Evolutionary conservation across 768 basidiomycete species (phyloP).

Genomic region (Mycena belliarum): DNA sequence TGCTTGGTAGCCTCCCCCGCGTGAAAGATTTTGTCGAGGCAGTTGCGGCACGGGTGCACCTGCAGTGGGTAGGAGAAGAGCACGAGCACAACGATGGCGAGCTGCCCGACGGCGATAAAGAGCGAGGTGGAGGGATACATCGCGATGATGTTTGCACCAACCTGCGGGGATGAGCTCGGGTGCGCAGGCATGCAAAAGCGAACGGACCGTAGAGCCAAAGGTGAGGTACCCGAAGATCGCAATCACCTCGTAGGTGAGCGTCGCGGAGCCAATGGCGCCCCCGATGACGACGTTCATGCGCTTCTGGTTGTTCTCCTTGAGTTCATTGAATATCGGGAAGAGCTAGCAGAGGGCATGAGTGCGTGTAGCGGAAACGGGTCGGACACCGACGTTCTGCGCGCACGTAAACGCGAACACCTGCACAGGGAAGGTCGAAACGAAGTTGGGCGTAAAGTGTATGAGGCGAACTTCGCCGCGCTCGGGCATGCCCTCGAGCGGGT

Average conservation of each 20-base stretch:
- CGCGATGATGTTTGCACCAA: slow-evolving; percentile 90
- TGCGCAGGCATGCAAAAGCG: slow-evolving; percentile 15
- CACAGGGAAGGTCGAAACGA: slow-evolving; percentile 87
- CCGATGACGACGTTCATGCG: slow-evolving; percentile 89
- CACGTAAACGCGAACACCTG: slow-evolving; percentile 94
- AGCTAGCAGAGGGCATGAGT: slow-evolving; percentile 48
- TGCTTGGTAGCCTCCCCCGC: slow-evolving; percentile 37
- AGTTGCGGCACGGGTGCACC: slow-evolving; percentile 90
- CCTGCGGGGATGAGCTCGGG: slow-evolving; percentile 72
- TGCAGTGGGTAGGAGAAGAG: slow-evolving; percentile 94
- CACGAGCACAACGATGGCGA: slow-evolving; percentile 90
- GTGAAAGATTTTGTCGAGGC: slow-evolving; percentile 87
- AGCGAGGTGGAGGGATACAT: slow-evolving; percentile 92
- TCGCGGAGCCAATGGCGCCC: slow-evolving; percentile 82
- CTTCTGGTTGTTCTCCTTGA: slow-evolving; percentile 74
- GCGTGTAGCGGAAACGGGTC: slow-evolving; percentile 4
- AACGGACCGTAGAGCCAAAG: slow-evolving; percentile 78
- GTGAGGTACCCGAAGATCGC: slow-evolving; percentile 90
- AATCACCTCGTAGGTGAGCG: slow-evolving; percentile 85
- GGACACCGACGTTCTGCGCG: slow-evolving; percentile 85
- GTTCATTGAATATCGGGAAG: slow-evolving; percentile 93
- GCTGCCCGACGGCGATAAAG: slow-evolving; percentile 89
- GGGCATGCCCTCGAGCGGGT: slow-evolving; percentile 65
- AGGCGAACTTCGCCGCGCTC: slow-evolving; percentile 67
- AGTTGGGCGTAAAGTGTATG: slow-evolving; percentile 74